Evolutionary conservation across 768 basidiomycete species (phyloP).

Genomic region (Asterophora parasitica): DNA sequence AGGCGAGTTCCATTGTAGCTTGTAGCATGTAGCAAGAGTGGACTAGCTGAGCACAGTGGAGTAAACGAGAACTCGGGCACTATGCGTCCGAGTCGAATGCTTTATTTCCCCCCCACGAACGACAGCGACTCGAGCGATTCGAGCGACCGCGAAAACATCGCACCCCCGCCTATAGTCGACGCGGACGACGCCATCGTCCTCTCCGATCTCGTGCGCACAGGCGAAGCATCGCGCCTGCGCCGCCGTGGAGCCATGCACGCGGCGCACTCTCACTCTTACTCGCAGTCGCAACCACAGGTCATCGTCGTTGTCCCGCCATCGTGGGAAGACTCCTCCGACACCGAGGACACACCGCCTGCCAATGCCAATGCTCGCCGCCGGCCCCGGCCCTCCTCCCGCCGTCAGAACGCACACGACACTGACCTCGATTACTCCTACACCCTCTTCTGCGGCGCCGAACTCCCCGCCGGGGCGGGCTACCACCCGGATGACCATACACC

Average conservation of each 20-base stretch:
- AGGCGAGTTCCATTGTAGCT: no score
- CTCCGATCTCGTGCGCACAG: constrained; percentile 69
- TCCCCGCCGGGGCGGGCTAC: background rate
- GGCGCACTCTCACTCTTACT: constrained; percentile 1
- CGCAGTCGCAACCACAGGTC: constrained; percentile 9
- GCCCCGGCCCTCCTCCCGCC: constrained; percentile 9
- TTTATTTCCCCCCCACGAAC: background rate
- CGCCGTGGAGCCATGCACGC: constrained; percentile 61
- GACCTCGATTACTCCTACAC: constrained; percentile 2
- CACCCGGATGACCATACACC: background rate
- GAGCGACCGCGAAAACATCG: background rate
- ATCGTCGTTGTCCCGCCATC: constrained; percentile 20
- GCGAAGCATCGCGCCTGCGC: constrained; percentile 69
- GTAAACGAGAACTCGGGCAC: no score
- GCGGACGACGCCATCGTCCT: constrained; percentile 67
- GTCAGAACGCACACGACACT: background rate
- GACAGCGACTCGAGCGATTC: background rate
- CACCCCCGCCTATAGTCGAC: constrained; percentile 25
- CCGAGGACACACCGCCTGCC: constrained; percentile 10
- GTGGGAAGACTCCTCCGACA: constrained; percentile 19
- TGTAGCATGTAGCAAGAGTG: no score
- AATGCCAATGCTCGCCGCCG: background rate
- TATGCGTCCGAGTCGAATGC: no score
- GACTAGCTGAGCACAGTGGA: no score
- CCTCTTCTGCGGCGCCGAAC: constrained; percentile 10